Evolutionary conservation across 1,284 basidiomycete species (phyloP), one percentile per base, ranked within the genome.

Genomic region (Sporisorium iseilematis-ciliati): DNA sequence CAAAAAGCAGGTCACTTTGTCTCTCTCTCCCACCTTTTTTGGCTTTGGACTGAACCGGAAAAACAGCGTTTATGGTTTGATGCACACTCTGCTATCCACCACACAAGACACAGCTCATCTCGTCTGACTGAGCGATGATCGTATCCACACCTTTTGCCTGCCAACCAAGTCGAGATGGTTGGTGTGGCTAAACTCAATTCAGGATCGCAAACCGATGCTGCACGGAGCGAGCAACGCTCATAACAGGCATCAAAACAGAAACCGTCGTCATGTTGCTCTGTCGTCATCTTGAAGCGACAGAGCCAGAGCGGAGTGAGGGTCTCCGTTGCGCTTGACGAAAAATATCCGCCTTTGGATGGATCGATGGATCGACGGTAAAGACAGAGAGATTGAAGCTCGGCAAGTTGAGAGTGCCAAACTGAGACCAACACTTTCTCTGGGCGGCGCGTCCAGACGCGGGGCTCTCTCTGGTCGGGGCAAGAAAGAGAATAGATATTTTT

Each of bases 401-500:
- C 45, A 26, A 46, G 43, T 21, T 21, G 11, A 16, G 35, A 38
- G 35, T 33, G 33, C 35, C 11, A 38, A 12, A 38, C 12, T 38
- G 35, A 48, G 46, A 48, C 46, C 46, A 48, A 48, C 45, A 48
- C 45, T 48, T n/a, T 26, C 26, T 14, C 14, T 3, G 5, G 4
- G 23, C 6, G 26, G 26, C 46, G 46, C 46, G 46, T 49, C 33
- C 10, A 26, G 29, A 49, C 46, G 46, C 46, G 46, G 46, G 26
- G 26, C 26, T 23, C 26, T 33, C 33, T 33, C 33, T 7, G 16
- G 18, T 26, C 46, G 46, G 46, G 31, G 26, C 25, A 31, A 14
- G 16, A 48, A 48, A 48, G 16, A n/a, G n/a, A 5, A 41, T n/a
- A 41, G 16, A n/a, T n/a, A n/a, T n/a, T n/a, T n/a, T n/a, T 14